These are phyloP conservation scores for Amanita molliuscula DNA, from an alignment of 768 basidiomycete genomes.

Conservation along the genomic window DNA sequence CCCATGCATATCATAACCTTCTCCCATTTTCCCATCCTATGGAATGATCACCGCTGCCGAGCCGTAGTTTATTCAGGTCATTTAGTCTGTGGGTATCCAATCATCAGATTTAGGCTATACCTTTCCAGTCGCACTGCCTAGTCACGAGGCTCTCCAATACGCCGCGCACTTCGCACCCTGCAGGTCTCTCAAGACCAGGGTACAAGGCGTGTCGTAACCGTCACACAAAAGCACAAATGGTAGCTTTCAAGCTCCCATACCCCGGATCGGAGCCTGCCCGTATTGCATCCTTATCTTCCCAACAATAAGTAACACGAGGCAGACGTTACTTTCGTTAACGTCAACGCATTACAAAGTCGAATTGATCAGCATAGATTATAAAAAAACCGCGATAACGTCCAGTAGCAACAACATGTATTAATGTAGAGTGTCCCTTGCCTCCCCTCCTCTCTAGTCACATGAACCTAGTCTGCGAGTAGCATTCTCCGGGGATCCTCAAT, in stretches of 20 bases:
- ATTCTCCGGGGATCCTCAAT: constrained; percentile 93
- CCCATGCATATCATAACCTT: no score
- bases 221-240: background rate
- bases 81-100: constrained; percentile 1
- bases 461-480: constrained; percentile 38
- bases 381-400: background rate
- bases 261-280: background rate
- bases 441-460: background rate
- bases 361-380: background rate
- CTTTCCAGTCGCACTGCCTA: background rate
- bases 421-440: background rate
- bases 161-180: background rate
- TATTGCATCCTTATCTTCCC: background rate
- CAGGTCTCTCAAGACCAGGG: background rate
- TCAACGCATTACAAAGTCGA: background rate
- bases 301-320: background rate
- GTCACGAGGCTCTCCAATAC: constrained; percentile 1
- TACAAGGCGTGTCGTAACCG: background rate
- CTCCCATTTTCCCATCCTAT: no score
- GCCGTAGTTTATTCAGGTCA: background rate
- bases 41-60: background rate
- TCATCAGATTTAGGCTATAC: background rate
- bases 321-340: background rate
- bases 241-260: background rate
- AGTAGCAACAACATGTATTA: background rate